phyloP scores from a whole-genome alignment of 2,329 filamentous ascomycete genomes.

The Zymoseptoria pseudotritici region DNA sequence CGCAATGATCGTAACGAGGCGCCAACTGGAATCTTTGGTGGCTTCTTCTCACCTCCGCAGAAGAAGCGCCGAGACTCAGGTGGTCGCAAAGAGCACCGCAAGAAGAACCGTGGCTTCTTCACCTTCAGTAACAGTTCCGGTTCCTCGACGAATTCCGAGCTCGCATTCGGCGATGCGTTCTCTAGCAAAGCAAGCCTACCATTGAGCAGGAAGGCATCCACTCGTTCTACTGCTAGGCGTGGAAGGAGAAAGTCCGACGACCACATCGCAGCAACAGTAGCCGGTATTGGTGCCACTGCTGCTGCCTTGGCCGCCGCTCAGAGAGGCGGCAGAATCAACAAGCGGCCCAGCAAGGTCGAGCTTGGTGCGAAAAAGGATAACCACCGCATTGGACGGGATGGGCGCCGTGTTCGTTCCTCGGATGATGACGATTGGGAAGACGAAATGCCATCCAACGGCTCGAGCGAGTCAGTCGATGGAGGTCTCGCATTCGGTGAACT shows the following conservation, averaged over 20 bases:
- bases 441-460: conserved; percentile 44
- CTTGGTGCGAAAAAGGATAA: conserved; percentile 19
- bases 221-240: conserved; percentile 15
- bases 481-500: conserved; percentile 55
- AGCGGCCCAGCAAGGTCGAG: conserved; percentile 20
- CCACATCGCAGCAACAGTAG: conserved; percentile 39
- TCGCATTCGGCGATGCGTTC: conserved; percentile 39
- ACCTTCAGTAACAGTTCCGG: conserved; percentile 41
- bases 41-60: conserved; percentile 26
- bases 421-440: conserved; percentile 55
- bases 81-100: conserved; percentile 13
- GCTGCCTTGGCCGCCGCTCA: conserved; percentile 42
- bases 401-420: conserved; percentile 17
- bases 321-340: conserved; percentile 23
- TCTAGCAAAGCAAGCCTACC: conserved; percentile 14
- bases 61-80: conserved; percentile 16
- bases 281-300: conserved; percentile 42
- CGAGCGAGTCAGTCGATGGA: conserved; percentile 47
- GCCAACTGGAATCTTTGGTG: conserved; percentile 20
- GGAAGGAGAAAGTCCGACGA: conserved; percentile 37
- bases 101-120: conserved; percentile 42
- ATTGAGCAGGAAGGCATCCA: conserved; percentile 18
- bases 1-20: conserved; percentile 12
- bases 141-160: conserved; percentile 39
- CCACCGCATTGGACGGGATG: conserved; percentile 5